Evolutionary conservation across 2,329 filamentous ascomycete species (phyloP), one percentile per base, ranked within the genome.

Genomic region (Cordyceps cicadae): DNA sequence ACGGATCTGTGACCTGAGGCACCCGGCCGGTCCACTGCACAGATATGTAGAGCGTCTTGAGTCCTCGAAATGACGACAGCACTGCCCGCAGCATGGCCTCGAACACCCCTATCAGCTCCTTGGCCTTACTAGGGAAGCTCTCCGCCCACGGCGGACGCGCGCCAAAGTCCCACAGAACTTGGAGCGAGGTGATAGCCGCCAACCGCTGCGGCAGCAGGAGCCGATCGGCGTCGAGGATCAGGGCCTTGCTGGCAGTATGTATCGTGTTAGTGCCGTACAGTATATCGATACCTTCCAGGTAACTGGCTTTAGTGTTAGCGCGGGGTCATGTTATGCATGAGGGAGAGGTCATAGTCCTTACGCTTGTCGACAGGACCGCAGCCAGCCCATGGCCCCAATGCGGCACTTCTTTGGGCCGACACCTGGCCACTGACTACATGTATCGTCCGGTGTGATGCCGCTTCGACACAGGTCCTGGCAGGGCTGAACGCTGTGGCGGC

Each of bases 331-430:
- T 8, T 8, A 37, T 8, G 49, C 11, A 26, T 24, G 19, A 24
- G 26, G n/a, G 17, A 24, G 6, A 26, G 21, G 15, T 7, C 4
- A 39, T 37, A 7, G 48, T 15, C 46, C 64, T 48, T 55, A 69
- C 65, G 72, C 70, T 62, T 71, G 67, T 15, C 67, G 65, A 54
- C 70, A 73, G 14, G 65, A 62, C 2, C 67, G 62, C 1, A 73
- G 64, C 70, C 70, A 74, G 3, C 69, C 71, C 64, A 72, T 65
- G 0, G 64, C 65, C 0, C 70, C 72, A 15, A 72, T 56, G 0
- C 34, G 59, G 46, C 66, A 68, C 46, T 66, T 66, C 2, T 54
- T 14, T 0, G 67, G 63, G 9, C 51, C 54, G 11, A 63, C 45
- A 0, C 66, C 64, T 0, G 67, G 66, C 66, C 67, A 70, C 14